Evolutionary conservation across 306 rosid species (phyloP).

Genomic region (Geum urbanum): DNA sequence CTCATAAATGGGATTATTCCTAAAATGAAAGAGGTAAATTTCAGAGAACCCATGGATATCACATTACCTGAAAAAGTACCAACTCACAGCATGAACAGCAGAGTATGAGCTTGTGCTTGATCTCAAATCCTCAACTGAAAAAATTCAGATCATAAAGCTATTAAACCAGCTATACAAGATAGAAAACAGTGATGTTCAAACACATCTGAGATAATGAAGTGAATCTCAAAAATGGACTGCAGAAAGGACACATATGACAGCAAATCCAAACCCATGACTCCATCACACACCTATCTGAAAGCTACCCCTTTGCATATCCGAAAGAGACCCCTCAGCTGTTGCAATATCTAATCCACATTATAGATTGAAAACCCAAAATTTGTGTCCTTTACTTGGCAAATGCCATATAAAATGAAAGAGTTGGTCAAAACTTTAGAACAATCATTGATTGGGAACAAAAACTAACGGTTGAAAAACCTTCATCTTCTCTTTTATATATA

Average conservation of each 20-base stretch:
- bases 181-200: too few species aligned
- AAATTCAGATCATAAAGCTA: background rate
- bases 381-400: background rate
- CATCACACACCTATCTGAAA: slow-evolving; percentile 47
- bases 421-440: slow-evolving; percentile 11
- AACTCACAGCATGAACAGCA: background rate
- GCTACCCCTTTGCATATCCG: slow-evolving; percentile 42
- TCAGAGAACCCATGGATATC: background rate
- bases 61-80: background rate
- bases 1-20: background rate
- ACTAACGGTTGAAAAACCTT: slow-evolving; percentile 18
- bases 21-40: too few species aligned
- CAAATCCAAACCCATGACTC: slow-evolving; percentile 20
- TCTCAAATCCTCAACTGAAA: background rate
- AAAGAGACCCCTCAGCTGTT: slow-evolving; percentile 51
- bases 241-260: slow-evolving; percentile 27
- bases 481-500: too few species aligned
- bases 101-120: background rate
- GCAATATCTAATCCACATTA: slow-evolving; percentile 20
- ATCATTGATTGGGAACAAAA: background rate
- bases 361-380: background rate
- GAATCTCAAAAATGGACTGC: slow-evolving; percentile 24
- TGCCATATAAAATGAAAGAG: background rate
- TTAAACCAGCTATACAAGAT: background rate
- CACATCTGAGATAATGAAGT: slow-evolving; percentile 16